Conservation (phyloP, 805 yeast species). For the Geotrichum ghanense region DNA sequence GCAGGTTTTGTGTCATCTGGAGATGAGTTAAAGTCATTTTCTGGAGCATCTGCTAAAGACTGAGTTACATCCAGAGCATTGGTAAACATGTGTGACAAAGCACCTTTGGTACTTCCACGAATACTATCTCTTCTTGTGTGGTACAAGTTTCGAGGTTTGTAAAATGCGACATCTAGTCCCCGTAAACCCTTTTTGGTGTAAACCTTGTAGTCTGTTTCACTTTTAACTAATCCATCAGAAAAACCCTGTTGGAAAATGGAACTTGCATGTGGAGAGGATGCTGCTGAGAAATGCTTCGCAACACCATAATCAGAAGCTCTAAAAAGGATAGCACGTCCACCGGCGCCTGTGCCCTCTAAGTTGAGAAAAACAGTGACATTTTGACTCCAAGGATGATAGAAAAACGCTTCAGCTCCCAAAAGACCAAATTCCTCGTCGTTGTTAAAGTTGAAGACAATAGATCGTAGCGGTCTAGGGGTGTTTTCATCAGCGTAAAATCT, state of each 20-base stretch:
- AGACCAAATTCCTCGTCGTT: slow-evolving; percentile 85
- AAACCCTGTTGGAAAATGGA: slow-evolving; percentile 82
- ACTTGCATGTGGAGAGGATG: slow-evolving; percentile 56
- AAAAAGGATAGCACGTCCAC: slow-evolving; percentile 72
- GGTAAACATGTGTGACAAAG: slow-evolving; percentile 78
- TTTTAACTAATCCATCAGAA: slow-evolving; percentile 52
- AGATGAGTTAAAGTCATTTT: slow-evolving; percentile 19
- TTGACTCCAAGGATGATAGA: slow-evolving; percentile 61
- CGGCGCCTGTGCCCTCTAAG: slow-evolving; percentile 89
- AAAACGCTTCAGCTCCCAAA: slow-evolving; percentile 65
- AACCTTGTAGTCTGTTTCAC: slow-evolving; percentile 79
- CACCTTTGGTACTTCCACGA: slow-evolving; percentile 47
- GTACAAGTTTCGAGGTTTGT: slow-evolving; percentile 70
- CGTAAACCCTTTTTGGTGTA: slow-evolving; percentile 56
- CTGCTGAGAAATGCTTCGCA: slow-evolving; percentile 41
- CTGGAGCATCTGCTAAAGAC: slow-evolving; percentile 33
- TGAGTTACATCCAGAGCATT: slow-evolving; percentile 51
- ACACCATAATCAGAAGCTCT: slow-evolving; percentile 74
- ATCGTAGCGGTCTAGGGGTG: slow-evolving; percentile 47
- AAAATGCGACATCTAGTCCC: slow-evolving; percentile 87
- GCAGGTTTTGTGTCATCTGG: slow-evolving; percentile 29
- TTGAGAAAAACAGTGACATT: slow-evolving; percentile 52
- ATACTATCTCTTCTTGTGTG: slow-evolving; percentile 72
- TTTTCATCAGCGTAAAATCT: slow-evolving; percentile 31
- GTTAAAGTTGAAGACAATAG: slow-evolving; percentile 74